Conservation (phyloP, 1,284 basidiomycete species). For the Cryptococcus depauperatus region DNA sequence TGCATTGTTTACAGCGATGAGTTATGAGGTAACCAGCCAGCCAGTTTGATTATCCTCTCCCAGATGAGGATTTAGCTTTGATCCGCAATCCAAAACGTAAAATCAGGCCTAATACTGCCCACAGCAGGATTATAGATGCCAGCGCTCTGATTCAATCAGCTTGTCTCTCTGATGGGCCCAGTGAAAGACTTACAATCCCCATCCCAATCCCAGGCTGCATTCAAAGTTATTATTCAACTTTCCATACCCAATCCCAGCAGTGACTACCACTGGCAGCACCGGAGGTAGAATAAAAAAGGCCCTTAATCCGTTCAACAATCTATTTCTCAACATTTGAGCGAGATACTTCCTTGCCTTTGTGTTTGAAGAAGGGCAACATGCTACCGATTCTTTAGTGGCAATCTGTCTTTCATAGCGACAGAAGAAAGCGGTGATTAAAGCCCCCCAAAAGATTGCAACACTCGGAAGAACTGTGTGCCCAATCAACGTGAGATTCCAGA, state of each 20-base stretch:
- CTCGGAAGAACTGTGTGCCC: constrained; percentile 1
- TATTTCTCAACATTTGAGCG: constrained; percentile 2
- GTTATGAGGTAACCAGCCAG: background rate
- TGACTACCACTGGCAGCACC: constrained; percentile 4
- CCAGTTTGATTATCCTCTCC: background rate
- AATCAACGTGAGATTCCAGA: background rate
- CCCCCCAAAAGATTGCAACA: background rate
- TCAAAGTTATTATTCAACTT: background rate
- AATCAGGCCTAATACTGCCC: constrained; percentile 2
- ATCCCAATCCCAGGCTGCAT: constrained; percentile 1
- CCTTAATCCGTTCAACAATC: background rate
- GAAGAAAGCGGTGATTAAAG: constrained; percentile 2
- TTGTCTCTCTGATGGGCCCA: background rate
- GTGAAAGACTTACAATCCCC: constrained; percentile 5
- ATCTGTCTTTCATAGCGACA: constrained; percentile 5
- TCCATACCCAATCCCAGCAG: constrained; percentile 1
- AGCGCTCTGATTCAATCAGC: constrained; percentile 1
- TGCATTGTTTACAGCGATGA: background rate
- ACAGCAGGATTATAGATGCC: background rate
- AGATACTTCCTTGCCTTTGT: background rate
- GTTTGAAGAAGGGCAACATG: background rate
- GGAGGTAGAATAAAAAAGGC: constrained; percentile 1
- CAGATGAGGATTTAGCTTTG: constrained; percentile 1
- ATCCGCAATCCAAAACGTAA: constrained; percentile 9
- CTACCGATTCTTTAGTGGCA: background rate